Evolutionary conservation across 2,329 filamentous ascomycete genomes (phyloP).

Genomic region (Xylaria sp.): DNA sequence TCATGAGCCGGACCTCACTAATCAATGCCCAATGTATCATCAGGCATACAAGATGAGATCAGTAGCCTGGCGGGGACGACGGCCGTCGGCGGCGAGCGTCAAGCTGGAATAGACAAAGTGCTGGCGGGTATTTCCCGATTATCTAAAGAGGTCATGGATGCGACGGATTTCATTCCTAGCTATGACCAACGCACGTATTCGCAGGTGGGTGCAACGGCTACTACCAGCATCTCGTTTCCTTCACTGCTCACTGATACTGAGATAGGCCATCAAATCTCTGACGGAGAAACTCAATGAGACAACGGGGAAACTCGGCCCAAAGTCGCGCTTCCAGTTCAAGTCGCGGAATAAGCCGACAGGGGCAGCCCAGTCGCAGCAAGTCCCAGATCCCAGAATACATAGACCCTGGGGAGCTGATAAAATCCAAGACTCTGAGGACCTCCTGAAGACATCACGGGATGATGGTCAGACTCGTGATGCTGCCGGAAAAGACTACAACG

Average conservation of each 20-base stretch:
- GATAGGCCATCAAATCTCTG: conserved; percentile 70
- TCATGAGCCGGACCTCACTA: background rate
- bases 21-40: background rate
- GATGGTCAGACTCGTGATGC: conserved; percentile 34
- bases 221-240: background rate
- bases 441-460: background rate
- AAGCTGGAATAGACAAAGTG: conserved; percentile 75
- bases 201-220: conserved; percentile 47
- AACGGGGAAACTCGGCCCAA: conserved; percentile 62
- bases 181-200: conserved; percentile 87
- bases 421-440: conserved; percentile 17
- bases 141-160: conserved; percentile 79
- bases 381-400: conserved; percentile 31
- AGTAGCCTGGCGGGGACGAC: conserved; percentile 58
- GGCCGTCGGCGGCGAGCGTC: conserved; percentile 64
- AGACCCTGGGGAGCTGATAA: conserved; percentile 21
- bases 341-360: conserved; percentile 50
- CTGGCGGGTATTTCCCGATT: conserved; percentile 73
- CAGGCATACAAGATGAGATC: conserved; percentile 75
- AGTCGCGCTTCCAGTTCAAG: conserved; percentile 81
- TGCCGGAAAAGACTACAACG: conserved; percentile 51
- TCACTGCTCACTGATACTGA: conserved; percentile 4
- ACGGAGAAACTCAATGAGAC: conserved; percentile 72
- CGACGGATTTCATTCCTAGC: conserved; percentile 72
- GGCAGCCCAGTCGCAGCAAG: conserved; percentile 36